Percentiles rank a stretch among this genome's conserved stretches.
Evolutionary conservation across 202 grass and related monocot species (phyloP).

Genomic region (Cymbopogon flexuosus): DNA sequence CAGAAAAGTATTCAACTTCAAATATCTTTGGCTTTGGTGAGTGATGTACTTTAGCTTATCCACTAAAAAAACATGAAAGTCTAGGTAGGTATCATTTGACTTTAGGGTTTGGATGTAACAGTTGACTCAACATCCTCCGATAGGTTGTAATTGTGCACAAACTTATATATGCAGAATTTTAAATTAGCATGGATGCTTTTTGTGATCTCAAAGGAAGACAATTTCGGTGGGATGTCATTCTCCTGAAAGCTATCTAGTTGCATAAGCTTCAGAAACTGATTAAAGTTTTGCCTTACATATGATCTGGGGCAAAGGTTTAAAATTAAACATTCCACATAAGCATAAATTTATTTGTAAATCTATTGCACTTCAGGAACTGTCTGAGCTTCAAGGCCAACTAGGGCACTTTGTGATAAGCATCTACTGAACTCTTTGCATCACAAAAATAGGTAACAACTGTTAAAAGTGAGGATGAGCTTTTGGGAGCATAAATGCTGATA

Average conservation of each 20-base stretch:
- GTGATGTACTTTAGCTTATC: conserved; percentile 30
- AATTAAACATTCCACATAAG: neutral
- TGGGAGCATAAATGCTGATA: conserved; percentile 26
- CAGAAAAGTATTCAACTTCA: conserved; percentile 15
- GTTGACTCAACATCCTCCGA: conserved; percentile 11
- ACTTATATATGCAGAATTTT: neutral
- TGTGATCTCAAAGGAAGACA: neutral
- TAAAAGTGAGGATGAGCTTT: conserved; percentile 32
- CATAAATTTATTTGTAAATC: neutral
- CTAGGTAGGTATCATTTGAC: conserved; percentile 37
- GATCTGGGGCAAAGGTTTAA: neutral
- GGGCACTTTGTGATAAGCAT: neutral
- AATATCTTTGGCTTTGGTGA: conserved; percentile 27
- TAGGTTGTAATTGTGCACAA: neutral
- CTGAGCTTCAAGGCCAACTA: conserved; percentile 7
- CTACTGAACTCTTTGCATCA: conserved; percentile 18
- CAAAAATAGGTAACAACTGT: neutral
- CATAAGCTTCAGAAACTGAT: conserved; percentile 15
- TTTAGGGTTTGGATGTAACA: conserved; percentile 26
- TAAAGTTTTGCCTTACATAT: conserved; percentile 9
- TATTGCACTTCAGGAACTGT: neutral
- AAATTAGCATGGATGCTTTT: neutral
- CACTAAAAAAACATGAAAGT: conserved; percentile 7
- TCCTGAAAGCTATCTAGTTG: neutral
- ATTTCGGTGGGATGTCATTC: neutral